Conservation (phyloP, 73 alveolate genomes). For the Stentor coeruleus region DNA sequence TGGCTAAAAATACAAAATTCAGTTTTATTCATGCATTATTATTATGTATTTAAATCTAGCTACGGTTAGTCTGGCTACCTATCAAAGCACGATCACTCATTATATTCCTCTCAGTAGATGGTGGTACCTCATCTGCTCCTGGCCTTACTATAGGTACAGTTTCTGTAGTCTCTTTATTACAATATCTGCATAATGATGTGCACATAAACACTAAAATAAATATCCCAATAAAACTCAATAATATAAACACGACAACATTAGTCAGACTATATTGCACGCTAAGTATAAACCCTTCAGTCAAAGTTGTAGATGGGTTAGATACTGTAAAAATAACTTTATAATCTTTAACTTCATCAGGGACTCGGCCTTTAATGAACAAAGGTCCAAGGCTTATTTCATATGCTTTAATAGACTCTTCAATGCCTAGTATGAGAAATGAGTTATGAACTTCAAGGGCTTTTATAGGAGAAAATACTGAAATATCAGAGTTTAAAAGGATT, state of each 20-base stretch:
- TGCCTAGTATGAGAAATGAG: not conserved
- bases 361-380: not conserved
- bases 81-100: not conserved
- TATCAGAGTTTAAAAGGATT: not conserved
- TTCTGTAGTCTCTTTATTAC: not conserved
- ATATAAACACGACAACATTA: not conserved
- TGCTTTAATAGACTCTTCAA: not conserved
- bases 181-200: not conserved
- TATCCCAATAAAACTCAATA: not conserved
- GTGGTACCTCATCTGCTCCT: not conserved
- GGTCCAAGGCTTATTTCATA: not conserved
- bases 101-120: not conserved
- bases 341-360: not conserved
- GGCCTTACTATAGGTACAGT: not conserved
- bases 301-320: not conserved
- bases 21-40: too few species aligned
- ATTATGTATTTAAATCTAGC: too few species aligned
- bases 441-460: not conserved
- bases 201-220: not conserved
- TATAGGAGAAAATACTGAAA: too few species aligned
- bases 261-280: conserved; percentile 8
- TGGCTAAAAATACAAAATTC: too few species aligned
- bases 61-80: too few species aligned
- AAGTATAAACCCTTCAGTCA: not conserved
- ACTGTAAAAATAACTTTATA: not conserved